Percentiles rank a stretch among this genome's conserved stretches.
These are phyloP conservation scores for Puccinia hordei DNA, from an alignment of 1,284 basidiomycete genomes.

Conservation along the genomic window DNA sequence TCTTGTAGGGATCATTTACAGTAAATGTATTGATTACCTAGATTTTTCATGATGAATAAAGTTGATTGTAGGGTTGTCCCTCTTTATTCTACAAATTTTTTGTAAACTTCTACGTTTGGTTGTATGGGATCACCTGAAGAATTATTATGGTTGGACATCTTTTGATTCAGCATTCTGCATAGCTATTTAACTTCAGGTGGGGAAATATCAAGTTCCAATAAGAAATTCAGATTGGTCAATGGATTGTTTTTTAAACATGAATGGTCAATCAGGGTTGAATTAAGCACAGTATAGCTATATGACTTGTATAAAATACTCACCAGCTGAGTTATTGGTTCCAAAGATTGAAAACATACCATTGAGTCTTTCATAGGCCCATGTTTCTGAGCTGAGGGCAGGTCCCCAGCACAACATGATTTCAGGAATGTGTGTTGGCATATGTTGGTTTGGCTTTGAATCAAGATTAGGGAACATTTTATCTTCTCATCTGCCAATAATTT, in stretches of 20 bases:
- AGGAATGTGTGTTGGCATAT: constrained; percentile 29
- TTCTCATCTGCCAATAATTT: constrained; percentile 17
- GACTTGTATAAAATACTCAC: background rate
- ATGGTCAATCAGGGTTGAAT: background rate
- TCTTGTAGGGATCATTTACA: background rate
- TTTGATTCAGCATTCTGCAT: background rate
- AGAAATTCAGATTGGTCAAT: background rate
- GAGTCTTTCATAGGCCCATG: constrained; percentile 30
- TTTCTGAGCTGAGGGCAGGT: background rate
- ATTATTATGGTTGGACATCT: background rate
- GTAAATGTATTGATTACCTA: constrained; percentile 11
- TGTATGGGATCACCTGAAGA: background rate
- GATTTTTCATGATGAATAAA: background rate
- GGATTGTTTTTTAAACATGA: constrained; percentile 6
- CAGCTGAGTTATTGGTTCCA: constrained; percentile 6
- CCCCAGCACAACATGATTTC: constrained; percentile 12
- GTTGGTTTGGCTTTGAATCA: constrained; percentile 15
- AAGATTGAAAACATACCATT: constrained; percentile 22
- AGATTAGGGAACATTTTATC: constrained; percentile 13
- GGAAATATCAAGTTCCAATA: background rate
- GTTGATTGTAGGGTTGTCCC: background rate
- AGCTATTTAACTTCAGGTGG: constrained; percentile 19
- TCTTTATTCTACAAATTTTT: constrained; percentile 20
- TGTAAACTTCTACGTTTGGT: background rate
- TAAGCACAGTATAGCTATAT: no score